Evolutionary conservation across 768 basidiomycete genomes (phyloP).

Genomic region (Amylocystis lapponica): DNA sequence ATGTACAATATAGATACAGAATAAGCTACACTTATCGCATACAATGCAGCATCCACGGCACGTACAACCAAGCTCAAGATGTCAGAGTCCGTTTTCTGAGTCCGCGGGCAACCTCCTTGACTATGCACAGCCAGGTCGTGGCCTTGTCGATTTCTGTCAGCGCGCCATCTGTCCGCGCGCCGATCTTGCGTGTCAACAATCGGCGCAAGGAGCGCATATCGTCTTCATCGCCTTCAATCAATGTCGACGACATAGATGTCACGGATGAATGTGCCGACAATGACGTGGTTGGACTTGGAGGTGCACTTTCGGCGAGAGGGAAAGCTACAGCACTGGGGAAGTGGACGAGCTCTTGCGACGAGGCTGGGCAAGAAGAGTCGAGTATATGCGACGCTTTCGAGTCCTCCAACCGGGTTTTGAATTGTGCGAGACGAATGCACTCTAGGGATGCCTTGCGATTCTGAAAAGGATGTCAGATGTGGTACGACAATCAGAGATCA

Average conservation of each 20-base stretch:
- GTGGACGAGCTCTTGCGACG: neutral
- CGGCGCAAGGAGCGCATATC: slow-evolving; percentile 58
- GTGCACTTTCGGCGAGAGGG: slow-evolving; percentile 2
- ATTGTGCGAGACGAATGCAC: neutral
- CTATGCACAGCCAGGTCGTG: slow-evolving; percentile 53
- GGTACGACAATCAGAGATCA: neutral
- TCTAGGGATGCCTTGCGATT: neutral
- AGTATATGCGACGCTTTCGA: too few species aligned
- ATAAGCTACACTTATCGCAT: too few species aligned
- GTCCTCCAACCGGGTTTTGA: neutral
- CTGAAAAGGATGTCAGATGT: slow-evolving; percentile 5
- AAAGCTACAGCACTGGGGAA: neutral
- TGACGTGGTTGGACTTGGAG: neutral
- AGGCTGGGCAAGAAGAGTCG: too few species aligned
- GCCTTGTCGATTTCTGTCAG: slow-evolving; percentile 61
- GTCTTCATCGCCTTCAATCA: slow-evolving; percentile 59
- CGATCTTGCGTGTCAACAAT: slow-evolving; percentile 61
- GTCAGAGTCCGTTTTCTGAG: neutral
- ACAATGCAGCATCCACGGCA: too few species aligned
- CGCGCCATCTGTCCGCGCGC: slow-evolving; percentile 47
- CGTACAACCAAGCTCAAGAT: too few species aligned
- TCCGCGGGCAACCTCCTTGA: slow-evolving; percentile 43
- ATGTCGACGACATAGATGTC: slow-evolving; percentile 43
- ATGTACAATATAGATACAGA: too few species aligned
- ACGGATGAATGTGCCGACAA: slow-evolving; percentile 18